Conservation (phyloP, 371 early-diverging fungal genomes). For the Thermomucor indicae-seudaticae region DNA sequence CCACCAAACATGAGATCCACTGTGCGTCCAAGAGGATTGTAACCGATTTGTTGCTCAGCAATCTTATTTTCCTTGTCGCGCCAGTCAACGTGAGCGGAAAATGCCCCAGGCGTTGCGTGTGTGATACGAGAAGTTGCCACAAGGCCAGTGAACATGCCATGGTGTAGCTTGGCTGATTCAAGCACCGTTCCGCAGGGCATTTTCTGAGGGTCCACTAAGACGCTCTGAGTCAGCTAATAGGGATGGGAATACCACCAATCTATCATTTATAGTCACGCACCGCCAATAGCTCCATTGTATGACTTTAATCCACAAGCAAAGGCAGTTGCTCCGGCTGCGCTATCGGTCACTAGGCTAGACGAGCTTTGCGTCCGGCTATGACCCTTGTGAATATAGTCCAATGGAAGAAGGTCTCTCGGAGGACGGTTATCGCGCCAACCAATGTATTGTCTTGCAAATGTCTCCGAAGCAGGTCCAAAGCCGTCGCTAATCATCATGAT, state of each 20-base stretch:
- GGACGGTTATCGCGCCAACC: constrained; percentile 50
- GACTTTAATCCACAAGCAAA: constrained; percentile 83
- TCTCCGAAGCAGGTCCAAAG: constrained; percentile 92
- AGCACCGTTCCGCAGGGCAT: constrained; percentile 88
- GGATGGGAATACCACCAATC: not conserved
- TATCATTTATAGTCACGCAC: constrained; percentile 16
- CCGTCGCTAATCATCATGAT: constrained; percentile 94
- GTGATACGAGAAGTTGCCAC: constrained; percentile 93
- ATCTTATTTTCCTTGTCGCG: constrained; percentile 80
- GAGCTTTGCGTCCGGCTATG: constrained; percentile 83
- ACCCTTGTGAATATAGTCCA: constrained; percentile 87
- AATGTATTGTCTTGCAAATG: constrained; percentile 79
- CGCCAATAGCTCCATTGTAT: constrained; percentile 87
- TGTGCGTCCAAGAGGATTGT: constrained; percentile 72
- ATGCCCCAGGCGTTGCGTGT: constrained; percentile 82
- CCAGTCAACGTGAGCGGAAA: constrained; percentile 76
- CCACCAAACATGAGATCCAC: constrained; percentile 93
- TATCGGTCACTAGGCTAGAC: constrained; percentile 84
- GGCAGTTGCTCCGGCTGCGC: constrained; percentile 95
- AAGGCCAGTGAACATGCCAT: constrained; percentile 80
- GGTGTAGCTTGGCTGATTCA: constrained; percentile 83
- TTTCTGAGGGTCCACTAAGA: constrained; percentile 52
- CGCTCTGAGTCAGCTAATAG: not conserved
- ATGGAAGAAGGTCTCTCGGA: constrained; percentile 45
- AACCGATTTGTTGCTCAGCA: constrained; percentile 87